These are phyloP conservation scores for Rhipidocladum racemiflorum DNA, from an alignment of 176 grass and related monocot species.

Conservation along the genomic window DNA sequence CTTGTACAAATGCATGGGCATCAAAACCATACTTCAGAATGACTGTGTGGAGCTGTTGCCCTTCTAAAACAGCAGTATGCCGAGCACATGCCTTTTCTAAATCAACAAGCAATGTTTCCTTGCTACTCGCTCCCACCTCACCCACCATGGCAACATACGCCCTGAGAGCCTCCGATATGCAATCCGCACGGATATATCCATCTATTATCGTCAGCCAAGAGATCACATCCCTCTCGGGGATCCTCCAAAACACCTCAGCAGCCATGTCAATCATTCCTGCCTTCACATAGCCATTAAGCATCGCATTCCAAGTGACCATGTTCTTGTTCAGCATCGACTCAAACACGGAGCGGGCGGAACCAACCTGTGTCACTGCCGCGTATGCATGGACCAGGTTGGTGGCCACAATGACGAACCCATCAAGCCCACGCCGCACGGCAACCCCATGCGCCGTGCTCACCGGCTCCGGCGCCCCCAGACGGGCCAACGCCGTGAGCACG, in stretches of 20 bases:
- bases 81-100: constrained; percentile 46
- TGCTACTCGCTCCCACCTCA: background rate
- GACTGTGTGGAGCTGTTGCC: constrained; percentile 53
- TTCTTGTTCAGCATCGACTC: constrained; percentile 40
- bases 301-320: constrained; percentile 57
- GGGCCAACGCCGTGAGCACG: constrained; percentile 11
- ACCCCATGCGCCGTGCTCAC: constrained; percentile 28
- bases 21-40: constrained; percentile 64
- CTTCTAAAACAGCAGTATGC: constrained; percentile 36
- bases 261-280: constrained; percentile 44
- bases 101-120: constrained; percentile 45
- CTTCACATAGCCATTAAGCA: constrained; percentile 69
- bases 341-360: constrained; percentile 37
- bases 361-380: constrained; percentile 23
- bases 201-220: constrained; percentile 64
- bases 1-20: constrained; percentile 51
- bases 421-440: constrained; percentile 28
- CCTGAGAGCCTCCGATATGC: constrained; percentile 28
- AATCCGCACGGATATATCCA: constrained; percentile 37
- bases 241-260: constrained; percentile 40
- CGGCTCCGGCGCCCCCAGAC: background rate
- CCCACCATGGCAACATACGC: constrained; percentile 41
- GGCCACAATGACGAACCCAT: constrained; percentile 40
- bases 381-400: constrained; percentile 64
- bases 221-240: constrained; percentile 42